These are phyloP conservation scores for Byssothecium circinans DNA, from an alignment of 2,329 filamentous ascomycete genomes.

Conservation along the genomic window DNA sequence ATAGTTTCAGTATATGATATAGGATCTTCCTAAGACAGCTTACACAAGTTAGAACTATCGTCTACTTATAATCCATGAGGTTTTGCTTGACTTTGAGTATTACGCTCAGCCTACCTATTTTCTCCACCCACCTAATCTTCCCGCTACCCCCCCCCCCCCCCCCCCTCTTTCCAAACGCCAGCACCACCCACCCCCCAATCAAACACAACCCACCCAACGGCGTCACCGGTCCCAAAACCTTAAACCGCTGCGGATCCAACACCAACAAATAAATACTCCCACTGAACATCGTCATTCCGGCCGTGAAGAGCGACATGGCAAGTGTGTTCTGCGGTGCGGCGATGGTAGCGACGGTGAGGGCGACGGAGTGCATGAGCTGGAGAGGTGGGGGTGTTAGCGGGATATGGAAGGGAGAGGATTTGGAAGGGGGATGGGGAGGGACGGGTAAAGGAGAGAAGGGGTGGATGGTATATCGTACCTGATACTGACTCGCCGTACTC, in stretches of 20 bases:
- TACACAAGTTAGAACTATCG: too few relatives aligned
- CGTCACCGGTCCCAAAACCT: conserved; percentile 64
- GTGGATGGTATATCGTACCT: conserved; percentile 46
- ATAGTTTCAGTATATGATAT: too few relatives aligned
- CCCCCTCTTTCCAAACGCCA: conserved; percentile 46
- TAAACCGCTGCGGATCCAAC: conserved; percentile 63
- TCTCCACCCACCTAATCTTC: too few relatives aligned
- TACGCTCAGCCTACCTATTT: too few relatives aligned
- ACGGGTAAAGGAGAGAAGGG: not conserved
- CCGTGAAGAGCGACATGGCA: conserved; percentile 61
- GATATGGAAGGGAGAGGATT: not conserved
- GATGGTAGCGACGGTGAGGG: conserved; percentile 59
- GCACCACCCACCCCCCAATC: conserved; percentile 64
- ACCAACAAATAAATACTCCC: conserved; percentile 67
- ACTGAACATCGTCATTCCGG: conserved; percentile 68
- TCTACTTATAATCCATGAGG: too few relatives aligned
- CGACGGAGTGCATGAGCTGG: conserved; percentile 66
- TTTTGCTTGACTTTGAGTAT: too few relatives aligned
- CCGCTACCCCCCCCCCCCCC: too few relatives aligned
- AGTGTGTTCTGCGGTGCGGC: conserved; percentile 58
- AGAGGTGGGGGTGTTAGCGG: conserved; percentile 32
- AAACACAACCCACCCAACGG: conserved; percentile 65
- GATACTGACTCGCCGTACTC: conserved; percentile 68
- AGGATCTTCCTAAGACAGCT: too few relatives aligned
- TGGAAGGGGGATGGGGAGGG: too few relatives aligned